Base-by-base conservation (phyloP, 2,329 filamentous ascomycete genomes). In the Volutella citrinella region DNA sequence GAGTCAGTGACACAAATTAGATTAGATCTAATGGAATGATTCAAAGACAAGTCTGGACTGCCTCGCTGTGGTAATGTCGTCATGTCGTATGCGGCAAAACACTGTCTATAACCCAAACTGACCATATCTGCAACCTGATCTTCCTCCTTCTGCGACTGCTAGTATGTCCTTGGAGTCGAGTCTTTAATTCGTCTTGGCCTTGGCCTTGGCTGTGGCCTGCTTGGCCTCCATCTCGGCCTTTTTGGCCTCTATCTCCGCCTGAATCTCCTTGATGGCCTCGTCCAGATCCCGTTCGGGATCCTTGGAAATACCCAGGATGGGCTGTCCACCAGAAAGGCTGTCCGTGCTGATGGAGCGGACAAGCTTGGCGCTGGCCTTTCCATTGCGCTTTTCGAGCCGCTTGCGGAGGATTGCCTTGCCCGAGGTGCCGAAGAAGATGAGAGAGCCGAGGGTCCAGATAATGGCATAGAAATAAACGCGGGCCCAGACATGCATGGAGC, bases 401-500 rank as follows among this genome's bases (percentile, higher is more conserved):
- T 72, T 70, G 40, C 69, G 68, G 1, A 89, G 65, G 13, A 61
- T 51, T 5, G 66, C 61, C 59, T 90, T 94, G 3, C 78, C 84
- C 0, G 88, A 87, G 2, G 85, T 87, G 24, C 81, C 76, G 55
- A 97, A 95, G 66, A 95, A 84, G 7, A 69, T 76, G 36, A 90
- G 77, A 13, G 80, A 78, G 1, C 65, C 58, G 9, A 69, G 63
- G 2, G 84, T 84, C 46, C 80, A 82, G 42, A 90, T 56, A 34
- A 93, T 69, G 19, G 78, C 80, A 63, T 94, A 98, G 66, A 89
- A 97, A 65, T 95, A 93, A 21, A 96, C 85, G 25, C 86, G 79
- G 1, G 78, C 66, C 93, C 93, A 98, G 38, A 87, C 82, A 4
- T 72, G 66, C 25, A 94, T 61, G 9, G 84, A 90, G 40, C 80